A percentile compares a stretch with the other conserved stretches of the same genome.
Conservation (phyloP, 202 grass and related monocot species). For the Bolboschoenoplectus hybrid region DNA sequence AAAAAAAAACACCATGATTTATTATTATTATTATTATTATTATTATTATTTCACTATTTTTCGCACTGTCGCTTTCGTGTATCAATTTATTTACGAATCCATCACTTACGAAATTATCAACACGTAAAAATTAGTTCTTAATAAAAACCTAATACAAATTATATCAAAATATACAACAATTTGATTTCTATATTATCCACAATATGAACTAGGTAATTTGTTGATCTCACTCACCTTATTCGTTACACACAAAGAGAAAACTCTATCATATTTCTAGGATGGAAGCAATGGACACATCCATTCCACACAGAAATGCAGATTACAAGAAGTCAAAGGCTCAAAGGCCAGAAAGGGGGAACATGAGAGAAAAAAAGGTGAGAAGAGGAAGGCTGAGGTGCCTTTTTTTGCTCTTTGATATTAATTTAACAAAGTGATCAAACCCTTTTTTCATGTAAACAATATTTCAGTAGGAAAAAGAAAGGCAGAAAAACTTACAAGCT, state of each 20-base stretch:
- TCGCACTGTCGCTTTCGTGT: too few relatives aligned
- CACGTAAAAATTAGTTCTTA: too few relatives aligned
- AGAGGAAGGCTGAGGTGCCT: background rate
- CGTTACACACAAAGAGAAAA: too few relatives aligned
- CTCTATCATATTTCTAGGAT: too few relatives aligned
- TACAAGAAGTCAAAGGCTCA: background rate
- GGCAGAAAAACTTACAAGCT: conserved; percentile 22
- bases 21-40: too few relatives aligned
- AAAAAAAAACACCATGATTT: too few relatives aligned
- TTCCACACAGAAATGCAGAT: background rate
- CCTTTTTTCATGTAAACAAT: conserved; percentile 27
- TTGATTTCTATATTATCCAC: too few relatives aligned
- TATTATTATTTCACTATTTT: too few relatives aligned
- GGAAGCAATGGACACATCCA: background rate
- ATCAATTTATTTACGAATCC: too few relatives aligned
- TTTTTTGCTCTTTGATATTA: conserved; percentile 8
- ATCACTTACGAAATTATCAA: too few relatives aligned
- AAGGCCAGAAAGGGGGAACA: background rate
- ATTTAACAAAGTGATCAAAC: background rate
- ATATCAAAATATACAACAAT: too few relatives aligned
- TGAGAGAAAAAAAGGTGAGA: background rate
- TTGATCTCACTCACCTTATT: background rate
- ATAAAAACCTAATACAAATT: too few relatives aligned
- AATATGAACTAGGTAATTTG: background rate
- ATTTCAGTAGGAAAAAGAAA: background rate